phyloP scores from a whole-genome alignment of 331 rosid genomes.

The Rhamnella rubrinervis region DNA sequence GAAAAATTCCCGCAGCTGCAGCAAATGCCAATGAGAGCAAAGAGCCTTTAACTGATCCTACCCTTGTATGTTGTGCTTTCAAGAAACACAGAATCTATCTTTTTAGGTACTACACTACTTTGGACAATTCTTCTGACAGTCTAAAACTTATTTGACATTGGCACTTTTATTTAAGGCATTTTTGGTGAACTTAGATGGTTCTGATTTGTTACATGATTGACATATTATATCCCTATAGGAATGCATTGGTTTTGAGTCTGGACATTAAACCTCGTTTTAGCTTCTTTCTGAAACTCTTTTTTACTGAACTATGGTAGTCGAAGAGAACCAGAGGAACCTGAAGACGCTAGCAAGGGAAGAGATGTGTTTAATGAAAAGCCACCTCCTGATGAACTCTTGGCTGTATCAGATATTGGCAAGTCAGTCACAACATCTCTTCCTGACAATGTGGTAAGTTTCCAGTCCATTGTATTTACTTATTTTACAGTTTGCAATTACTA shows the following conservation, averaged over 20 bases:
- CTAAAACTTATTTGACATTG: neutral
- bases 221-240: neutral
- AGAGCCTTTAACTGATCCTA: conserved; percentile 94
- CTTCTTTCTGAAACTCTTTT: conserved; percentile 24
- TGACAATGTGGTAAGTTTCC: conserved; percentile 83
- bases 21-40: conserved; percentile 94
- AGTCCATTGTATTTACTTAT: conserved; percentile 3
- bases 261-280: neutral
- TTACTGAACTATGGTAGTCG: conserved; percentile 48
- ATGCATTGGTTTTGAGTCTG: conserved; percentile 2
- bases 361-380: conserved; percentile 98
- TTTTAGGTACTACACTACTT: conserved; percentile 60
- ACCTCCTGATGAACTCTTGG: conserved; percentile 92
- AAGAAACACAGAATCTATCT: conserved; percentile 94
- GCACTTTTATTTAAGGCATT: conserved; percentile 3
- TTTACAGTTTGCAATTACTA: conserved; percentile 1
- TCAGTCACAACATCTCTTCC: conserved; percentile 89
- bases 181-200: neutral
- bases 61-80: conserved; percentile 95
- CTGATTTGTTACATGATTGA: neutral
- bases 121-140: neutral
- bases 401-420: conserved; percentile 95
- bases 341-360: conserved; percentile 98
- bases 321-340: conserved; percentile 99
- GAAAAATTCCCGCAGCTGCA: conserved; percentile 86